Conservation (phyloP, 2,329 filamentous ascomycete species). For the Aschersonia sp. region DNA sequence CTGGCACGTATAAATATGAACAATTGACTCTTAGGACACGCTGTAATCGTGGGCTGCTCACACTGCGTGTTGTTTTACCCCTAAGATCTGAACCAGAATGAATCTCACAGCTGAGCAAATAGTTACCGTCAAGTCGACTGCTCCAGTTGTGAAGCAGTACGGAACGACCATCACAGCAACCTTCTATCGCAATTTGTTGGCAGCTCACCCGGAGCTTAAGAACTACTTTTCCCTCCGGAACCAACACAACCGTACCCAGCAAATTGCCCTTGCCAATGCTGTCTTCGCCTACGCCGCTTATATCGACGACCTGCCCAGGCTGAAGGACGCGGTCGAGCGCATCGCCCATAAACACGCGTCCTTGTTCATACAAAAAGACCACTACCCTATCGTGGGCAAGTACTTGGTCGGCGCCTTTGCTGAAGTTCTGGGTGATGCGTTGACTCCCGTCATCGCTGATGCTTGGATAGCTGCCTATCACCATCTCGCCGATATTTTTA, state of each 20-base stretch:
- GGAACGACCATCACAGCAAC: conserved; percentile 53
- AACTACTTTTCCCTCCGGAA: conserved; percentile 59
- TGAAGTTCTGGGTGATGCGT: conserved; percentile 49
- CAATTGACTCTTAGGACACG: no score
- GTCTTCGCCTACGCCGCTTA: conserved; percentile 60
- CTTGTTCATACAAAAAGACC: conserved; percentile 52
- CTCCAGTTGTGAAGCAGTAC: conserved; percentile 54
- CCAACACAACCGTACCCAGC: conserved; percentile 53
- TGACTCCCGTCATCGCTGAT: conserved; percentile 50
- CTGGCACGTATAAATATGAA: no score
- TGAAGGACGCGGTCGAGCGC: conserved; percentile 43
- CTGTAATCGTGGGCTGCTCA: no score
- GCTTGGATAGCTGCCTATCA: conserved; percentile 62
- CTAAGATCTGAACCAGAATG: conserved; percentile 13
- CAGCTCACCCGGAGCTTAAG: conserved; percentile 47
- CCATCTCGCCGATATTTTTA: conserved; percentile 58
- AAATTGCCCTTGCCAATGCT: conserved; percentile 52
- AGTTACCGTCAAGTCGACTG: conserved; percentile 61
- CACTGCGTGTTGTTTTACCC: no score
- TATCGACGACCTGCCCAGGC: conserved; percentile 52
- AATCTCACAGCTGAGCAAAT: conserved; percentile 49
- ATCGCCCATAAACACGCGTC: conserved; percentile 67
- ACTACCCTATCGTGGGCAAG: conserved; percentile 57
- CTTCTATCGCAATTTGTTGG: conserved; percentile 59
- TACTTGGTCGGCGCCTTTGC: conserved; percentile 55